Evolutionary conservation across 2,329 filamentous ascomycete species (phyloP), one percentile per base, ranked within the genome.

Genomic region (Colletotrichum filicis): DNA sequence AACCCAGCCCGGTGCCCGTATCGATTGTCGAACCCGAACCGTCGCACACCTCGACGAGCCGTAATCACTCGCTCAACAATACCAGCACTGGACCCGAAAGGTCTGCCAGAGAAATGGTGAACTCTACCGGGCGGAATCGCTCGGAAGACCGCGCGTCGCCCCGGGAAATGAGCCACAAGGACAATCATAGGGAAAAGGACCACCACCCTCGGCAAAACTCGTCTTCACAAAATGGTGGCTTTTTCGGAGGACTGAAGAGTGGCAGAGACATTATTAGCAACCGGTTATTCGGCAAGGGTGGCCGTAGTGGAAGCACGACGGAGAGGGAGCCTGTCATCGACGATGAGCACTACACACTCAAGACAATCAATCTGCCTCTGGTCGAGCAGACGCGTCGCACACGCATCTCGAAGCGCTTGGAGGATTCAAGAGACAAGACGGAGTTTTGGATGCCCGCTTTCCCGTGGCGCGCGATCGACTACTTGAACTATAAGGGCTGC

Each of bases 371-470:
- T 78, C 86, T 94, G 62, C 95, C 95, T 1, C 85, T 98, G 35
- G 88, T 97, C 30, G 93, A 98, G 80, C 96, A 98, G 83, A 95
- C 95, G 7, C 91, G 96, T n/a, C 87, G 92, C 75, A 98, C 96
- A 0, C 90, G 96, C 75, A 98, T 98, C 80, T 97, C 95, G 8
- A 97, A 96, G 83, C 91, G 93, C 35, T 86, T 98, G 56, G 94
- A 97, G 79, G 91, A 94, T 74, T 98, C 95, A 11, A 91, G 92
- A 74, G 96, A 98, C 80, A 98, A 98, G 87, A 98, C 96, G 0
- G 96, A 98, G 79, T 98, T 97, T 80, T 98, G 96, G 96, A 98
- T 98, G 95, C 96, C 96, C 14, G 94, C 95, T 7, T 92, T 98
- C 71, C 95, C 96, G 0, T 98, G 96, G 93, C 90, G 96, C 75